Evolutionary conservation across 2,329 filamentous ascomycete species (phyloP).

Genomic region (Aspergillus sp.): DNA sequence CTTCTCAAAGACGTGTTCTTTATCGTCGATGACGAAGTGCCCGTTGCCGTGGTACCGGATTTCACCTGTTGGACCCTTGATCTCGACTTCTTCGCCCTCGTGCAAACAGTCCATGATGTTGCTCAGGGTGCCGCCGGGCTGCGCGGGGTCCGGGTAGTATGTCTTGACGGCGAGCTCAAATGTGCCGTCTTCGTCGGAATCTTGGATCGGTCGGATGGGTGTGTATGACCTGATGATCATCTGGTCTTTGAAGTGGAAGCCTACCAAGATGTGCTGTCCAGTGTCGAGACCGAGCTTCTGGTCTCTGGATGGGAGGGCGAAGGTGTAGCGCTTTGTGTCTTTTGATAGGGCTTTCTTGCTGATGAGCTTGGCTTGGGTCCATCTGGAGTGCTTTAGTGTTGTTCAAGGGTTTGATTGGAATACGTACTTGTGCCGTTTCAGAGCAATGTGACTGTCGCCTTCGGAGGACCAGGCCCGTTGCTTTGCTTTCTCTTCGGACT

Average conservation of each 20-base stretch:
- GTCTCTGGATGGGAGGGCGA: conserved; percentile 28
- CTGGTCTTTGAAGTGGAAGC: conserved; percentile 52
- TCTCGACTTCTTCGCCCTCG: conserved; percentile 49
- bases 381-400: conserved; percentile 25
- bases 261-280: conserved; percentile 53
- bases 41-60: conserved; percentile 50
- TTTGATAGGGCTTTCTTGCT: conserved; percentile 41
- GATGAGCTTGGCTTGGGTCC: conserved; percentile 46
- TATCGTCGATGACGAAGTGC: conserved; percentile 45
- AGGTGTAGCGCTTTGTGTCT: conserved; percentile 28
- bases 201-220: conserved; percentile 51
- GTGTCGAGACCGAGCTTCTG: conserved; percentile 49
- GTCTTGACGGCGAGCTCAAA: conserved; percentile 34
- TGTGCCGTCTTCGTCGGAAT: conserved; percentile 36
- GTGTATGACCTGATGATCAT: conserved; percentile 54
- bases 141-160: conserved; percentile 47
- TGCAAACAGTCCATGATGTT: conserved; percentile 53
- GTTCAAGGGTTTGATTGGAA: background rate
- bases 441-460: conserved; percentile 33
- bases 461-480: conserved; percentile 30
- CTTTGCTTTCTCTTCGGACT: conserved; percentile 41
- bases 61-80: conserved; percentile 52
- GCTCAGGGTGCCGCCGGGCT: conserved; percentile 54
- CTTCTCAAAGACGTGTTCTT: conserved; percentile 41
- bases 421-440: conserved; percentile 34